Base-by-base conservation (phyloP, 345 rosid species). In the Excoecaria agallocha region DNA sequence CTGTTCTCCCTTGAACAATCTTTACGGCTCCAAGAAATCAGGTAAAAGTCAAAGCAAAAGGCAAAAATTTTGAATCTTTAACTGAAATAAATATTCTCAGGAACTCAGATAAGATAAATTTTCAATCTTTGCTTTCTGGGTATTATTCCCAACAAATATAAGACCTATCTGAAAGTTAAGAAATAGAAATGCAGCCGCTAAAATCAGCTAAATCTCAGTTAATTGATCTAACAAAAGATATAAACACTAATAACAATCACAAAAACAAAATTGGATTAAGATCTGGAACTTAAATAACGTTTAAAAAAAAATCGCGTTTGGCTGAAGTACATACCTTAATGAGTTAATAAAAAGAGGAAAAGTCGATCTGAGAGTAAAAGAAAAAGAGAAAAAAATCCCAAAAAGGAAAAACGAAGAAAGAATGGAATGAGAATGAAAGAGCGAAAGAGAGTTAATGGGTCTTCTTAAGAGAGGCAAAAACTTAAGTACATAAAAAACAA, bases 291-390 rank as follows among this genome's bases (percentile, higher is more conserved):
- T 11, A 56, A 20, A 15, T 46, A 8, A 51, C 41, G 64, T 0
- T 22, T 8, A 39, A 13, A 11, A 17, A 17, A 8, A n/a, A 20
- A 1, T 39, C 2, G n/a, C 2, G 30, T 30, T 30, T 30, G 30
- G 30, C 30, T 2, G 35, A 49, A 0, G 20, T 17, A 25, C 19
- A 41, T 62, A 69, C 74, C 79, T 45, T n/a, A 17, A 48, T 37
- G n/a, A 43, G 65, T 68, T 8, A 9, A 7, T 1, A 41, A 39
- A n/a, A 66, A 66, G 51, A 55, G 56, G 0, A 45, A 63, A 70
- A 54, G 11, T 43, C 60, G 74, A 76, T 70, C 79, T 63, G 79
- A 20, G 49, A 39, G 54, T 38, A 52, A 46, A 20, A 25, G n/a
- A 43, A 39, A 35, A 16, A 35, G n/a, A n/a, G n/a, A n/a, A n/a